Base-by-base conservation (phyloP, 352 stramenopile species). In the Globisporangium ultimum region DNA sequence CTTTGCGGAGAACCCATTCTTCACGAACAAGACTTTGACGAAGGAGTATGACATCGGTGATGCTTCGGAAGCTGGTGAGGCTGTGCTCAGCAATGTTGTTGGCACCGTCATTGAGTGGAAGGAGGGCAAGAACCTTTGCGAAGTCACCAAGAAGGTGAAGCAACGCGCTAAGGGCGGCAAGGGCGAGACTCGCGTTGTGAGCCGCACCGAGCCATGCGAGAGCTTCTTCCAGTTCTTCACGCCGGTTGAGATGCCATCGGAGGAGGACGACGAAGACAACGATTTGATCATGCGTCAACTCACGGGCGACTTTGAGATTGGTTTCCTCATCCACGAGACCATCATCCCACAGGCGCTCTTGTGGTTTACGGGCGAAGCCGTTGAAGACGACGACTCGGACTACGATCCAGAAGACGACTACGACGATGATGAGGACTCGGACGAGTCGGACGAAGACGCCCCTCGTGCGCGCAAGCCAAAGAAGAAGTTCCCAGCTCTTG, bases 171-270 rank as follows among this genome's bases (percentile, higher is more conserved):
- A 92, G 78, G 83, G 79, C 48, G 80, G 74, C 54, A 88, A 87
- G 70, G 72, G 79, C 36, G 78, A 88, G 52, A 87, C 82, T 20
- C 85, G 85, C 58, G 79, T 94, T 13, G 70, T 94, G 18, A 89
- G 63, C 64, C 82, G 83, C 64, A 88, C 83, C 6, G 85, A 94
- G 66, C 77, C 82, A 17, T 92, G 83, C 68, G 85, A 94, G 45
- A 91, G 80, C 64, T 94, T 94, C 61, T 94, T 94, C 68, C 82
- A 91, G 69, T 89, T 94, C 65, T 94, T 94, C 63, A 84, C 81
- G 48, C 80, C 80, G 1, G 81, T 92, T 13, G 83, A 92, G 64
- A 92, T 94, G 82, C 85, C 85, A 48, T 89, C 82, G 48, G 83
- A 94, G 60, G 85, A 92, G 45, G 84, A 93, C 47, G 80, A 90